Evolutionary conservation across 2,329 filamentous ascomycete species (phyloP), one percentile per base, ranked within the genome.

Genomic region (Aspergillus thermomutatus): DNA sequence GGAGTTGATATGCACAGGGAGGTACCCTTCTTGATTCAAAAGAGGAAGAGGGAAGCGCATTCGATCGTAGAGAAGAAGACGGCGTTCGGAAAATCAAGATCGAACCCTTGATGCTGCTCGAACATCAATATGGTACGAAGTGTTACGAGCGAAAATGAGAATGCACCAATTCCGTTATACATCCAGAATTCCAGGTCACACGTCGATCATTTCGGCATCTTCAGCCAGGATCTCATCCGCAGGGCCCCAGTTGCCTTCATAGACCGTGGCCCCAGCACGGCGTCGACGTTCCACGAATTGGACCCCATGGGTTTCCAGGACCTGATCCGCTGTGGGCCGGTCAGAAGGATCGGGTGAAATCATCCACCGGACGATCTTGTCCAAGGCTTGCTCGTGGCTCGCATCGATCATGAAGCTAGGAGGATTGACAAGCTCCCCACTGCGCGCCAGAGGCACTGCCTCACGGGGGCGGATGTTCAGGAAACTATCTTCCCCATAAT

Each of bases 231-330:
- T 78, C 60, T 87, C 83, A 61, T 87, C 87, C 25, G 83, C 83
- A 31, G 93, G 93, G 3, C 94, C 94, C 89, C 92, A 99, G 71
- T 91, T 94, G 60, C 94, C 94, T 77, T 99, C 94, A 66, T 90
- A 99, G 53, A 99, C 87, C 0, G 92, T 97, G n/a, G 94, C 94
- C 47, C 92, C 90, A 10, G 92, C 90, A 54, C 89, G 87, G 54
- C 92, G 87, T 60, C 92, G 87, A 51, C 80, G 78, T 54, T 87
- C 83, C 31, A 95, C 88, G 90, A 94, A 99, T 59, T 82, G 83
- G 52, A 96, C 82, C 25, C 91, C 91, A 50, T 87, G 85, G 1
- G 87, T 83, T 48, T 83, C 77, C 49, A 96, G 82, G 10, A 99
- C 77, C 61, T 95, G 84, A 52, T 88, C 82, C 25, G 91, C 84